Evolutionary conservation across 345 rosid genomes (phyloP).

Genomic region (Draba incana): DNA sequence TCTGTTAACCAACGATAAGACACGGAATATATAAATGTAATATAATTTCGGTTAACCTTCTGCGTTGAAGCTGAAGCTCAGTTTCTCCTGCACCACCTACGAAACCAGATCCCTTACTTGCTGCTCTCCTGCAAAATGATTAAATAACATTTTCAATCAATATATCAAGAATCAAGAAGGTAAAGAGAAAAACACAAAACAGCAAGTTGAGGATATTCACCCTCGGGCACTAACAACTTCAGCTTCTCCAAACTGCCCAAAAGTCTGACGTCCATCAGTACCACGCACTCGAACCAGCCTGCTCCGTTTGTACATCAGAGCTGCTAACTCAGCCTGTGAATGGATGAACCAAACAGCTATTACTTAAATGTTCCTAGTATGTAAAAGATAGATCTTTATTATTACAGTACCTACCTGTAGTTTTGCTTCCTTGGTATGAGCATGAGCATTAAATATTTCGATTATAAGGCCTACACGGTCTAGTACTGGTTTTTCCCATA

Average conservation of each 20-base stretch:
- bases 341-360: constrained; percentile 20
- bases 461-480: constrained; percentile 95
- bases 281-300: constrained; percentile 92
- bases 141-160: constrained; percentile 5
- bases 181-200: constrained; percentile 1
- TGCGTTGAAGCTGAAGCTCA: constrained; percentile 94
- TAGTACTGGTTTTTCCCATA: constrained; percentile 78
- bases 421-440: constrained; percentile 89
- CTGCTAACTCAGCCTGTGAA: constrained; percentile 86
- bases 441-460: constrained; percentile 97
- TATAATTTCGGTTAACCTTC: constrained; percentile 51
- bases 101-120: constrained; percentile 82
- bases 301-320: constrained; percentile 83
- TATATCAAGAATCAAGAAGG: constrained; percentile 10
- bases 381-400: neutral
- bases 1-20: neutral
- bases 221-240: constrained; percentile 99
- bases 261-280: constrained; percentile 65
- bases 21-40: neutral
- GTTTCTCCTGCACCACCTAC: constrained; percentile 99
- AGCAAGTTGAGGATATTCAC: constrained; percentile 47
- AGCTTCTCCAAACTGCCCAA: constrained; percentile 86
- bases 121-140: constrained; percentile 77
- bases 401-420: constrained; percentile 81
- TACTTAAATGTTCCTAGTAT: neutral